These are phyloP conservation scores for Stagonosporopsis tanaceti DNA, from an alignment of 2,329 filamentous ascomycete species.

Conservation along the genomic window DNA sequence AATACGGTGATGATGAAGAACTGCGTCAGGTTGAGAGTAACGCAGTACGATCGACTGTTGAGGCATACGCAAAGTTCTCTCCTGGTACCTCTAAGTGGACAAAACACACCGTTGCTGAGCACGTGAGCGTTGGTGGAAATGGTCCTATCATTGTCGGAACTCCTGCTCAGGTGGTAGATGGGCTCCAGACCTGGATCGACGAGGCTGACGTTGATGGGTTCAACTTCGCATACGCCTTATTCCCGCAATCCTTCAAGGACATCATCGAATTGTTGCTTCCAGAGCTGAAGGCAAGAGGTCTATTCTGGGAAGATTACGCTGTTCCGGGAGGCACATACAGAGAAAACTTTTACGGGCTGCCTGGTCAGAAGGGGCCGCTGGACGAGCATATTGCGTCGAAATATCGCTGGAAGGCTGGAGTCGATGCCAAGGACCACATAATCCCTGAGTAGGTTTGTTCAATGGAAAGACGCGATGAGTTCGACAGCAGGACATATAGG, in stretches of 20 bases:
- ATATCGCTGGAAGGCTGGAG: slow-evolving; percentile 53
- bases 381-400: slow-evolving; percentile 62
- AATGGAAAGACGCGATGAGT: background rate
- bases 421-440: slow-evolving; percentile 40
- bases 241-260: slow-evolving; percentile 73
- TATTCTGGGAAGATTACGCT: slow-evolving; percentile 64
- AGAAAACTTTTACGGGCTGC: slow-evolving; percentile 66
- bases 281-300: slow-evolving; percentile 67
- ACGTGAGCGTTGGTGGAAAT: slow-evolving; percentile 72
- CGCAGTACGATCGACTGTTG: slow-evolving; percentile 65
- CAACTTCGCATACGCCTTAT: slow-evolving; percentile 74
- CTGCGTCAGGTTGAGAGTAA: slow-evolving; percentile 68
- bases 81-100: slow-evolving; percentile 74
- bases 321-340: slow-evolving; percentile 67
- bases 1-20: slow-evolving; percentile 70
- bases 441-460: slow-evolving; percentile 28
- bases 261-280: slow-evolving; percentile 71
- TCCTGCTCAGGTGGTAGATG: slow-evolving; percentile 69
- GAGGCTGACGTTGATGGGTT: slow-evolving; percentile 79
- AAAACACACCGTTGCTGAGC: slow-evolving; percentile 72
- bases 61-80: slow-evolving; percentile 64
- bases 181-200: slow-evolving; percentile 70
- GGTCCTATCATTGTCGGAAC: slow-evolving; percentile 72
- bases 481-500: background rate
- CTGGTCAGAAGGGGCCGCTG: slow-evolving; percentile 60